Conservation (phyloP, 2,329 filamentous ascomycete genomes). For the Aspergillus thermomutatus region DNA sequence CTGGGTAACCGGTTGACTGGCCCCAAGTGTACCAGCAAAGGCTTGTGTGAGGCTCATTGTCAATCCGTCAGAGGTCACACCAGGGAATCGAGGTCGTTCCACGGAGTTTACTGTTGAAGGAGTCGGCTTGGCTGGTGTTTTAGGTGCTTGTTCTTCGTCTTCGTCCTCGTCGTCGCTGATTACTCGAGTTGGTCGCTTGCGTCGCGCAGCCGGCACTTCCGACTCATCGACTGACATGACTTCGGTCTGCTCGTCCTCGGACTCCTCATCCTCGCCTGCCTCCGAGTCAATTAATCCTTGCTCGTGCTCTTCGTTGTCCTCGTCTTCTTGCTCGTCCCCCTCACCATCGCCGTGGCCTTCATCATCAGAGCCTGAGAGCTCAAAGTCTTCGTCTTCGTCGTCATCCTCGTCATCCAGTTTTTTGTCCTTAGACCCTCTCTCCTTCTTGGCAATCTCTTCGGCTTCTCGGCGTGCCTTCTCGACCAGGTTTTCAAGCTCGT, state of each 20-base stretch:
- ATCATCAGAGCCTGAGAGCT: slow-evolving; percentile 12
- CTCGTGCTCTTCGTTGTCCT: slow-evolving; percentile 15
- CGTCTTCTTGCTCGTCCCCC: slow-evolving; percentile 13
- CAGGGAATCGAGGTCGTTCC: slow-evolving; percentile 61
- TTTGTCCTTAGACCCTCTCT: slow-evolving; percentile 67
- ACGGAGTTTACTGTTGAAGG: slow-evolving; percentile 25
- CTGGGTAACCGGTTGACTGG: slow-evolving; percentile 45
- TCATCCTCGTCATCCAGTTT: slow-evolving; percentile 45
- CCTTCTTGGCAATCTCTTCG: slow-evolving; percentile 71
- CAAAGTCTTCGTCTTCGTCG: slow-evolving; percentile 32
- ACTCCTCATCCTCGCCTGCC: slow-evolving; percentile 46
- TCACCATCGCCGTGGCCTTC: slow-evolving; percentile 19
- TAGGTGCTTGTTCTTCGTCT: slow-evolving; percentile 36
- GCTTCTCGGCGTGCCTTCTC: slow-evolving; percentile 80
- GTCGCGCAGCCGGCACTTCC: slow-evolving; percentile 47
- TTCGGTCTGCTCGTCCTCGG: slow-evolving; percentile 26
- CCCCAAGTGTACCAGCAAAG: slow-evolving; percentile 84
- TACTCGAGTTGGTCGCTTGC: slow-evolving; percentile 52
- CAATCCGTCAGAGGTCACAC: slow-evolving; percentile 51
- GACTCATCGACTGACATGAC: slow-evolving; percentile 42
- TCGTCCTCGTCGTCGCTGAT: slow-evolving; percentile 66
- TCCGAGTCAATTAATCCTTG: slow-evolving; percentile 24
- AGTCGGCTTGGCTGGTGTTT: slow-evolving; percentile 31
- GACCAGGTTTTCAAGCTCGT: slow-evolving; percentile 82
- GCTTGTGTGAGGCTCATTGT: slow-evolving; percentile 78